Evolutionary conservation across 2,329 filamentous ascomycete genomes (phyloP), one percentile per base, ranked within the genome.

Genomic region (Aspergillus sp.): DNA sequence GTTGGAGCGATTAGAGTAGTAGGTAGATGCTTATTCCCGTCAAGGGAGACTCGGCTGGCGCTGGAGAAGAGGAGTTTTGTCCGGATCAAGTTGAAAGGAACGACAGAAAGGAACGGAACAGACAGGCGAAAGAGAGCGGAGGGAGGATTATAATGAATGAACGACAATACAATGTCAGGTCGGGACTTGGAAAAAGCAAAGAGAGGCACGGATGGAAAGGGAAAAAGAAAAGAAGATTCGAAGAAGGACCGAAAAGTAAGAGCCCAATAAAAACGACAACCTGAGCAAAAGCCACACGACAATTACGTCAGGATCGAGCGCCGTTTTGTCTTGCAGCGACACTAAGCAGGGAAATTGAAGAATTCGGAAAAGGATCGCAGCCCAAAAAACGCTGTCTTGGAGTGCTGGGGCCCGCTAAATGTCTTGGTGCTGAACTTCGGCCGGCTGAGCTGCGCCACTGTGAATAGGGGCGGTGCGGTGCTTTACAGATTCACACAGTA

Each of bases 241-340:
- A 53, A 53, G 42, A 49, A 55, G 38, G 9, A 30, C 26, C 9
- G 26, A 20, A 26, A 20, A 34, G 44, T 30, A 32, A 32, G 26
- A 56, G 53, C 55, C 59, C 26, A 30, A 30, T 30, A 30, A 30
- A 61, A 56, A 58, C 53, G 55, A 56, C 58, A 58, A 64, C 26
- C 26, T 30, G 26, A 30, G 26, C 26, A 32, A 18, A n/a, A 56
- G 53, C 55, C 57, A 61, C 58, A 60, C 53, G 55, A 56, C 58
- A 59, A 64, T 64, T 64, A 64, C 62, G 62, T 64, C 62, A 64
- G 59, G 58, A 59, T 61, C 58, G 56, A 52, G 55, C 56, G 55
- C 56, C 53, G 60, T 61, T 48, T 30, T 62, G 59, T 60, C 60
- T 55, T 62, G 57, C 60, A 63, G 62, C 57, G 26, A 57, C 56